A percentile compares a stretch with the other conserved stretches of the same genome.
Conservation (phyloP, 192 early-diverging fungal genomes). For the Gonapodya prolifera region DNA sequence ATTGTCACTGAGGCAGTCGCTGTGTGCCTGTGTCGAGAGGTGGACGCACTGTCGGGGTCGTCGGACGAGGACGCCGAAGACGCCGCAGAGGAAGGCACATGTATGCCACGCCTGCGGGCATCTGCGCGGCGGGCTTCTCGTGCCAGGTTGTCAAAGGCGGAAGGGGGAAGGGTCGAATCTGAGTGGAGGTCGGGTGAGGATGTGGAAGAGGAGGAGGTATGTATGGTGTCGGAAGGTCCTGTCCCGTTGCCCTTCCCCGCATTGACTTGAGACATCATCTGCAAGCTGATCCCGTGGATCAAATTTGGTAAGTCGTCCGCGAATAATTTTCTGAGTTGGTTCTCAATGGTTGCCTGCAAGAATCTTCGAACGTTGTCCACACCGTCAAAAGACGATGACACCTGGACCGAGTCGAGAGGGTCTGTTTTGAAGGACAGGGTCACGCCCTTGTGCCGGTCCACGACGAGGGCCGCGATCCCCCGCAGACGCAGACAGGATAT, state of each 20-base stretch:
- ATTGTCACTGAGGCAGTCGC: neutral
- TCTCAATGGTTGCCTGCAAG: slow-evolving; percentile 83
- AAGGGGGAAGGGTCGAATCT: neutral
- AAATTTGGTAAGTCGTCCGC: slow-evolving; percentile 86
- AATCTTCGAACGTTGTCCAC: slow-evolving; percentile 75
- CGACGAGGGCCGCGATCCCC: slow-evolving; percentile 86
- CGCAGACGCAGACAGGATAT: slow-evolving; percentile 78
- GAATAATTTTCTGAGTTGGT: slow-evolving; percentile 76
- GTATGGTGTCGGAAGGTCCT: neutral
- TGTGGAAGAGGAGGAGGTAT: neutral
- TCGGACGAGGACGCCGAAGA: neutral
- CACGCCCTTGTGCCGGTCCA: slow-evolving; percentile 86
- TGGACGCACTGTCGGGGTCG: neutral
- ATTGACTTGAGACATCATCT: neutral
- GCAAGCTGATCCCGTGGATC: slow-evolving; percentile 63
- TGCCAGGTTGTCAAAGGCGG: neutral
- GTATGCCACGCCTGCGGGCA: neutral
- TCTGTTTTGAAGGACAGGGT: slow-evolving; percentile 97
- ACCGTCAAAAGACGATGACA: slow-evolving; percentile 95
- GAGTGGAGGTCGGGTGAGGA: neutral
- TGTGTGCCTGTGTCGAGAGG: neutral
- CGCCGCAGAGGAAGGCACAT: neutral
- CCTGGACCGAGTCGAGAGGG: slow-evolving; percentile 82
- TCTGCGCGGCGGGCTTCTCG: neutral
- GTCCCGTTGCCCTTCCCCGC: neutral